Conservation (phyloP, 2,329 filamentous ascomycete species). For the Fusarium algeriense region DNA sequence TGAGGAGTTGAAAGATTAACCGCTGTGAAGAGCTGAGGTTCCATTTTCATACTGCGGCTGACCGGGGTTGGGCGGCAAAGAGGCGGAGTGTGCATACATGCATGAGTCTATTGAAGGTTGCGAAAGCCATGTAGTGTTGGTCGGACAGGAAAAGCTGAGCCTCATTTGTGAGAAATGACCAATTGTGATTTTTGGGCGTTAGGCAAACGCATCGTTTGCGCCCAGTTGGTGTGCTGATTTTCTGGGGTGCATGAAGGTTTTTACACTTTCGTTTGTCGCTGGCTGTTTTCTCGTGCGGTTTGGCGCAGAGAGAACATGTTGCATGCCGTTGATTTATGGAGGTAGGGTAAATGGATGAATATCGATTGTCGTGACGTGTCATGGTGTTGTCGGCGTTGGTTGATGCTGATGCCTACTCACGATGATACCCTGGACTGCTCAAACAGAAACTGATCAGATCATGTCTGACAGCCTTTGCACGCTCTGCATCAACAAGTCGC, state of each 20-base stretch:
- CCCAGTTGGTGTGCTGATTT: not conserved
- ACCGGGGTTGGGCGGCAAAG: slow-evolving; percentile 5
- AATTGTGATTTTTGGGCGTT: not conserved
- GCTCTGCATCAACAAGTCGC: fast-evolving
- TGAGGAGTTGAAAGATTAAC: slow-evolving; percentile 1
- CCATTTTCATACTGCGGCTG: slow-evolving; percentile 15
- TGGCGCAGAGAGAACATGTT: not conserved
- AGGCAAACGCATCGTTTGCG: not conserved
- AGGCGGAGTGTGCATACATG: slow-evolving; percentile 3
- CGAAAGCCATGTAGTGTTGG: not conserved
- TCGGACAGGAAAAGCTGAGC: not conserved
- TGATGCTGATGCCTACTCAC: not conserved
- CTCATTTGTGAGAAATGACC: not conserved
- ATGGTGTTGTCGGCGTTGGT: not conserved
- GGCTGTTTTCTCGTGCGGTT: not conserved
- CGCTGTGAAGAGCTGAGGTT: not conserved
- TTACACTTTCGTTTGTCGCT: not conserved
- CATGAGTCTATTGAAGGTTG: not conserved
- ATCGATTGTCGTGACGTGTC: not conserved
- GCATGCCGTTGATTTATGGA: not conserved
- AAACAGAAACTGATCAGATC: not conserved
- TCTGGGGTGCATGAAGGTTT: not conserved
- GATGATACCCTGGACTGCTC: not conserved
- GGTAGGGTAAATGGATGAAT: not conserved
- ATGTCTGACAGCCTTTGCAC: not conserved